Base-by-base conservation (phyloP, 768 basidiomycete genomes). In the Mycena haematopus region DNA sequence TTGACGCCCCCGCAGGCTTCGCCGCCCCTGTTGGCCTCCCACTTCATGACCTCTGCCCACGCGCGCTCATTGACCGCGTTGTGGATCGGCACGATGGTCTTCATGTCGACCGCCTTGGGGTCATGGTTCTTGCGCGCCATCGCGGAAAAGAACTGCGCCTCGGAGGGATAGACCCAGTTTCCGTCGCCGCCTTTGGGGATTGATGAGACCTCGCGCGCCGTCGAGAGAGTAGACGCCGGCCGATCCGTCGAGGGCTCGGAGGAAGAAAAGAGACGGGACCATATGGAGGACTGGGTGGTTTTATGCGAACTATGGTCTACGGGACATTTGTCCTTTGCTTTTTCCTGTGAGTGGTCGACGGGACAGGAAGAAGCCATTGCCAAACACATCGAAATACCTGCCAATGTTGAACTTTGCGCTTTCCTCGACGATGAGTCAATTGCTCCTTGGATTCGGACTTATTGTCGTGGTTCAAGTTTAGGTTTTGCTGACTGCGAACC, bases 101-200 rank as follows among this genome's bases (percentile, higher is more conserved):
- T 87, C 96, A 99, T 98, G 77, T 99, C 96, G n/a, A 82, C 73
- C 22, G 90, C 84, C 31, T 88, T 83, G 4, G 96, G 96, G 57
- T 90, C 87, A 74, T 97, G 93, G 69, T 97, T 88, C 78, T 99
- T 99, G 62, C 96, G 87, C 60, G 88, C 85, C 90, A 99, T 95
- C 21, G 97, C 96, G n/a, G 91, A 83, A 76, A 92, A 99, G 82
- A 99, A 99, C 77, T 98, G 96, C n/a, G 91, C 87, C 73, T 98
- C 94, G 21, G 96, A 98, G 24, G 97, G 97, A 76, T 99, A 99
- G 51, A 97, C 92, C 97, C 97, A 99, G 59, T 94, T 90, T 45
- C 82, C 83, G 52, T 86, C 86, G 44, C 80, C 76, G 21, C 78
- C 73, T 69, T 88, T 86, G 19, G 96, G 96, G 72, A 99, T 99